Evolutionary conservation across 768 basidiomycete species (phyloP).

Genomic region (Melanogaster broomeanus): DNA sequence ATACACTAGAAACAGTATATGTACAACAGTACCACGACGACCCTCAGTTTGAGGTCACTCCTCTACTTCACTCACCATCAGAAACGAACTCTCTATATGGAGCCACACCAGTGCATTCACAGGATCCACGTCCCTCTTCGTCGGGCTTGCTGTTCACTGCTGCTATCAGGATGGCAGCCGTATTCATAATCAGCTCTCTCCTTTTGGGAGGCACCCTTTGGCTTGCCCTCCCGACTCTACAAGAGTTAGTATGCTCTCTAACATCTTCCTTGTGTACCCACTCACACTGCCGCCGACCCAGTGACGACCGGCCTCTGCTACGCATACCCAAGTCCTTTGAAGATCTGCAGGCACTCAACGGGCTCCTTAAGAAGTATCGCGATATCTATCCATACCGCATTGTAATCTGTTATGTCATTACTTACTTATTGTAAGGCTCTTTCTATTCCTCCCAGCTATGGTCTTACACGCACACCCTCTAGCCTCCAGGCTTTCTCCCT

Average conservation of each 20-base stretch:
- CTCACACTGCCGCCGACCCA: constrained; percentile 31
- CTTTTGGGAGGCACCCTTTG: constrained; percentile 79
- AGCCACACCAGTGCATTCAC: constrained; percentile 39
- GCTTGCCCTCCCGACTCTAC: constrained; percentile 76
- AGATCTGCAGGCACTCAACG: constrained; percentile 84
- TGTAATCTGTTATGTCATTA: constrained; percentile 82
- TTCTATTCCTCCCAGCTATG: not conserved
- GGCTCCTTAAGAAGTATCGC: constrained; percentile 87
- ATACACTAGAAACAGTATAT: constrained; percentile 71
- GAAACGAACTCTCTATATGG: constrained; percentile 51
- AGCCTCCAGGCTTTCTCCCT: constrained; percentile 96
- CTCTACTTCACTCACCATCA: constrained; percentile 42
- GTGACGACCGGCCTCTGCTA: constrained; percentile 73
- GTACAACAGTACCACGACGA: constrained; percentile 37
- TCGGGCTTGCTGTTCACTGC: constrained; percentile 74
- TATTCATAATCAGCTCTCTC: constrained; percentile 71
- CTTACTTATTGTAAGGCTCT: constrained; percentile 85
- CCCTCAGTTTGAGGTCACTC: constrained; percentile 30
- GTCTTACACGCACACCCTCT: constrained; percentile 13
- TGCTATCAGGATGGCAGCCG: constrained; percentile 76
- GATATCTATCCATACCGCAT: constrained; percentile 86
- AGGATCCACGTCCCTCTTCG: constrained; percentile 36
- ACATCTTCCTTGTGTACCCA: not conserved
- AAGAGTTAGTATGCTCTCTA: constrained; percentile 56
- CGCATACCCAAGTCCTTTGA: constrained; percentile 87